Evolutionary conservation across 345 rosid species (phyloP).

Genomic region (Citrus trifoliata): DNA sequence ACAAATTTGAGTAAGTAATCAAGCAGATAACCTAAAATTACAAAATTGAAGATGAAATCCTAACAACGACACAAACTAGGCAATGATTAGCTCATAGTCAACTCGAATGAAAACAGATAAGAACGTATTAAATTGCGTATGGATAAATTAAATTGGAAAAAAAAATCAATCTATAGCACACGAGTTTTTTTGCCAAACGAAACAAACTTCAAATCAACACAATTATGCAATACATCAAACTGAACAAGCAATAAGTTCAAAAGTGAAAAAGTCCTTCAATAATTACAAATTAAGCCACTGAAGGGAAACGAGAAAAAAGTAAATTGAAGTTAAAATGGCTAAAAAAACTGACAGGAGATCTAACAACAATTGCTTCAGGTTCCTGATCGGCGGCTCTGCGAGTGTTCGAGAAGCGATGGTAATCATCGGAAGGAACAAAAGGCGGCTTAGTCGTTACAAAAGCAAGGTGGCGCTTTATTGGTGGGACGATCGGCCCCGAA

Average conservation of each 20-base stretch:
- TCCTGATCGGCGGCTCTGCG: conserved; percentile 45
- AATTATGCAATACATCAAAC: not conserved
- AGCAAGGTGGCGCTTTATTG: conserved; percentile 65
- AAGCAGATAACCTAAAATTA: not conserved
- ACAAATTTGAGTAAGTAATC: not conserved
- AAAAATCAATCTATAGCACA: not conserved
- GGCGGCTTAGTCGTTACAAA: conserved; percentile 76
- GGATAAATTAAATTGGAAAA: not conserved
- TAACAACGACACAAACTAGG: not conserved
- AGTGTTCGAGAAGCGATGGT: conserved; percentile 52
- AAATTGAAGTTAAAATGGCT: not conserved
- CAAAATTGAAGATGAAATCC: not conserved
- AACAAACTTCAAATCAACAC: not conserved
- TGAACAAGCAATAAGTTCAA: not conserved
- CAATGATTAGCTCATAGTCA: not conserved
- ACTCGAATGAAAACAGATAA: not conserved
- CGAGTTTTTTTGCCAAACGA: not conserved
- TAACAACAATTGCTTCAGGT: conserved; percentile 56
- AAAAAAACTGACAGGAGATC: conserved; percentile 69
- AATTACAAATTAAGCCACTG: conserved; percentile 6
- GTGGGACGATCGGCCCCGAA: conserved; percentile 58
- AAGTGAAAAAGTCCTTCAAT: not conserved
- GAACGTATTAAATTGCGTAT: not conserved
- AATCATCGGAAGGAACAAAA: conserved; percentile 59
- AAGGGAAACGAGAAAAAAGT: not conserved